Base-by-base conservation (phyloP, 441 rosid genomes). In the Lepidium campestre region DNA sequence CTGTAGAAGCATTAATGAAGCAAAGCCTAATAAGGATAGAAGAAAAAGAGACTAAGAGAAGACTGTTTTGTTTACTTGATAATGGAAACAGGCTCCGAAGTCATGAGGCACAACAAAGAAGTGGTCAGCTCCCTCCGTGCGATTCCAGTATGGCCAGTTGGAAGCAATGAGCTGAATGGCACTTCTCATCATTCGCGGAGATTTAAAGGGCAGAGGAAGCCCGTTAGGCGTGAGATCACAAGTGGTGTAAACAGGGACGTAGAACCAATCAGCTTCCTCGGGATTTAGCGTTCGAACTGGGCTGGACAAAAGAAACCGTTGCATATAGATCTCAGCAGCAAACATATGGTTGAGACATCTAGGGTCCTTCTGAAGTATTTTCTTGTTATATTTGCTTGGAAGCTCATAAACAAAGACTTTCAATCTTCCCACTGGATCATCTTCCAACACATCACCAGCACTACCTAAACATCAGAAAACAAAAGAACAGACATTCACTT, bases 251-350 rank as follows among this genome's bases (percentile, higher is more conserved):
- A 87, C 88, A 62, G 93, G 93, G 18, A 88, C 83, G 47, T 87
- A 87, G 63, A 87, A 87, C 93, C 93, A 87, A 79, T 87, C 93
- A 59, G 93, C 93, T 81, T 87, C 93, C 73, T 83, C 85, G 0
- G 93, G 90, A 60, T 87, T 87, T 54, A 87, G 90, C 6, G 93
- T 87, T 62, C 93, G 83, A 73, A 87, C 93, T 2, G 88, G 86
- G 39, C 93, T 87, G 7, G 93, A 83, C 69, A 87, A 65, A 69
- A 87, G 90, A 78, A 87, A 87, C 23, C 90, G 80, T 57, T 87
- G 93, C 93, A 87, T 85, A 65, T 62, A 85, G 42, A 83, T 87
- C 86, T 87, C 93, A 53, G 93, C 93, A 10, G 93, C 93, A 63
- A 87, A 87, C 93, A 87, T 87, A 71, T 87, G 93, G 31, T 64